Evolutionary conservation across 805 yeast genomes (phyloP), one percentile per base, ranked within the genome.

Genomic region (Myxozyma neotropica): DNA sequence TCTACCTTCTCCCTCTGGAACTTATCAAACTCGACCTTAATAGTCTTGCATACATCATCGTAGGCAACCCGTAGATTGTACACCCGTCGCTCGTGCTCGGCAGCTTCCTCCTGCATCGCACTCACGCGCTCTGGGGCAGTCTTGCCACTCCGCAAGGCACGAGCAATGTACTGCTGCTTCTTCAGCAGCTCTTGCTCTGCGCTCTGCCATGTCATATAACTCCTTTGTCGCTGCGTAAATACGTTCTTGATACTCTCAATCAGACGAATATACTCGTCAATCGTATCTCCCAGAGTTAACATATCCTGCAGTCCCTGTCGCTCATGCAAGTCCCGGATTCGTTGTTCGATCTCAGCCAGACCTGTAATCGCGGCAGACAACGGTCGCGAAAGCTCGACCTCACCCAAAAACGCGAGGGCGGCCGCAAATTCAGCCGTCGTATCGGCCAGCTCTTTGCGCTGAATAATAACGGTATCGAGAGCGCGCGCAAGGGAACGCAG

Each of bases 261-360:
- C 15, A 86, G 77, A 51, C 98, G 80, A 50, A 85, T 77, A 71
- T 94, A 92, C 71, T 92, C 97, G 71, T 93, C 97, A 40, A 93
- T 76, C 0, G 96, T 89, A 26, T 88, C 82, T 1, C 96, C 96
- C 48, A 93, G 75, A 0, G 96, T 90, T 63, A 93, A 76, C 68
- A 91, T 83, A 66, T 93, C 97, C 72, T 89, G 96, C 73, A 88
- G 73, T 59, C 90, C 85, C 61, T 87, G 84, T 61, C 97, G 81
- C 64, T 85, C 91, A 48, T 89, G 76, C 48, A 89, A 78, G 53
- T 89, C 93, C 67, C 84, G 84, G 26, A 92, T 80, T 63, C 88
- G 82, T 35, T 76, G 69, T 70, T 92, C 93, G 7, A 89, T 82
- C 35, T 83, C 84, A 38, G 91, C 84, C 72, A 92, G 91, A 57